phyloP scores from a whole-genome alignment of 495 filamentous ascomycete genomes.

The Penicillium ochrochloron region DNA sequence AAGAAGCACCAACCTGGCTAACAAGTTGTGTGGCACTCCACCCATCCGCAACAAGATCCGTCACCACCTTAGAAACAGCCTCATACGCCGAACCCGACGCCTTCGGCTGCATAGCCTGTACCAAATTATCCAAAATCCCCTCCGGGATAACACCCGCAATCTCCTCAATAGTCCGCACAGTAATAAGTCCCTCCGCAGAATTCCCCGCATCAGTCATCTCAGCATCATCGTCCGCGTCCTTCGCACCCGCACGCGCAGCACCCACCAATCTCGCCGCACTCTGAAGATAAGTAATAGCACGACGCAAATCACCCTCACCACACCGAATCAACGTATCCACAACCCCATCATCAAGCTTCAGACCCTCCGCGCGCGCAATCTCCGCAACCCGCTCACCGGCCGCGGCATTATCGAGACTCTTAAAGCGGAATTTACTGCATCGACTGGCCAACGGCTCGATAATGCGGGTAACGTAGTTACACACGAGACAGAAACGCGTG shows the following conservation, averaged over 20 bases:
- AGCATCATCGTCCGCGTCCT: constrained; percentile 54
- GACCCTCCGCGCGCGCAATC: constrained; percentile 78
- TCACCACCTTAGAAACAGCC: constrained; percentile 74
- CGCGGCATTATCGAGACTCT: constrained; percentile 84
- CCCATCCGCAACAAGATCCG: constrained; percentile 92
- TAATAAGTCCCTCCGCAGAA: constrained; percentile 52
- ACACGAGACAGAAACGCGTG: constrained; percentile 95
- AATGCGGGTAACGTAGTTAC: constrained; percentile 97
- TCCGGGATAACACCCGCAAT: constrained; percentile 94
- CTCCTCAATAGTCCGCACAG: constrained; percentile 82
- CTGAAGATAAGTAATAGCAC: constrained; percentile 95
- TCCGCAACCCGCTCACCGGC: constrained; percentile 74
- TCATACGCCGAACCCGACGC: constrained; percentile 68
- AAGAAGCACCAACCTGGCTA: constrained; percentile 62
- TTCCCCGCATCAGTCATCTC: constrained; percentile 52
- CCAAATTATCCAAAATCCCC: constrained; percentile 66
- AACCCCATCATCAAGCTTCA: constrained; percentile 75
- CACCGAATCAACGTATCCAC: constrained; percentile 82
- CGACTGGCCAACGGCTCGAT: constrained; percentile 91
- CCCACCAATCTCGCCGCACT: constrained; percentile 83
- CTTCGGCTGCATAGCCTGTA: constrained; percentile 78
- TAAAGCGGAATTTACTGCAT: constrained; percentile 98
- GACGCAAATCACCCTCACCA: constrained; percentile 91
- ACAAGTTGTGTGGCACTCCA: constrained; percentile 96
- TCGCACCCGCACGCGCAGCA: constrained; percentile 48